Conservation (phyloP, 305 asterid species). For the Rubia tinctorum region DNA sequence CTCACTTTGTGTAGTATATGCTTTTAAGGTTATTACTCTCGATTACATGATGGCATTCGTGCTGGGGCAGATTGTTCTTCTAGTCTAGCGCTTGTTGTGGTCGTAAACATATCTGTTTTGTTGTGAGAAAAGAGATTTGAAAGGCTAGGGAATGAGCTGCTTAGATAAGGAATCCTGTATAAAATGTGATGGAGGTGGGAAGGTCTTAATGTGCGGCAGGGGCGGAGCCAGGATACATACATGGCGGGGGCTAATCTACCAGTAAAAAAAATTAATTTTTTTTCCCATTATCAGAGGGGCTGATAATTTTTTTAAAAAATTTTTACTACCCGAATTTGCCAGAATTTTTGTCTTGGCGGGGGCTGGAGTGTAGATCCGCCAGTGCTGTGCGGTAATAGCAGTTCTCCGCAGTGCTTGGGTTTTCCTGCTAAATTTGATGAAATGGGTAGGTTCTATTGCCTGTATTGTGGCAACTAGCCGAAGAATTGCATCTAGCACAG, state of each 20-base stretch:
- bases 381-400: conserved; percentile 51
- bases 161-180: conserved; percentile 48
- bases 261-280: no score
- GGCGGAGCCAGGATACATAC: no score
- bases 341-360: no score
- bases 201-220: no score
- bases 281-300: no score
- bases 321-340: no score
- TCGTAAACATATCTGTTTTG: not conserved
- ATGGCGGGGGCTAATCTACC: no score
- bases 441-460: conserved; percentile 61
- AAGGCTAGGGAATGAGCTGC: conserved; percentile 37
- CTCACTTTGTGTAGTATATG: conserved; percentile 1
- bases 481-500: conserved; percentile 44
- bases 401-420: conserved; percentile 67
- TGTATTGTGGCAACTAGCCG: conserved; percentile 59
- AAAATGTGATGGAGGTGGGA: conserved; percentile 60
- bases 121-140: conserved; percentile 12
- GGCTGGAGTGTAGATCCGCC: no score
- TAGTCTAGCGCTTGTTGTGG: not conserved
- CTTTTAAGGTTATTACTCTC: not conserved
- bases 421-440: conserved; percentile 51
- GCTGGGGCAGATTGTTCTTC: not conserved
- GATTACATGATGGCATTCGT: not conserved
- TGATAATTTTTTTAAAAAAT: no score